Conservation (phyloP, 2,329 filamentous ascomycete genomes). For the Aureobasidium sp. region DNA sequence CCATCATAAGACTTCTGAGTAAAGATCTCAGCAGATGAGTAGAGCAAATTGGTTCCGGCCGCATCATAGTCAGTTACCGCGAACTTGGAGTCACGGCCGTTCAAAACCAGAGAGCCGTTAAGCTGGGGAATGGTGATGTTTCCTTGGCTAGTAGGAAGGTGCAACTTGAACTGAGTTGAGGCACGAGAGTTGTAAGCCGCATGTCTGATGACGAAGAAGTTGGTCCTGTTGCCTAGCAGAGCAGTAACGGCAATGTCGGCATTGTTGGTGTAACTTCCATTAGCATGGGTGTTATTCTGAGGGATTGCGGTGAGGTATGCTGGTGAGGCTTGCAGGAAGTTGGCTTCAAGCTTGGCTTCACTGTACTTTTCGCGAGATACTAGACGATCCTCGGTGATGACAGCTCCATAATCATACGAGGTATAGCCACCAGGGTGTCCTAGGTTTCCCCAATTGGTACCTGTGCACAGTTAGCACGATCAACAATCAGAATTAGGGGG, state of each 20-base stretch:
- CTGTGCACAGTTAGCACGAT: no score
- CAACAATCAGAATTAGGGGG: no score
- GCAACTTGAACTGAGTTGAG: constrained; percentile 55
- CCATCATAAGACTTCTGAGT: constrained; percentile 51
- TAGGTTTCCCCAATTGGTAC: constrained; percentile 53
- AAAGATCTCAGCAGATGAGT: constrained; percentile 49
- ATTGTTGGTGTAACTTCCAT: constrained; percentile 46
- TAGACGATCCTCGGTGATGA: constrained; percentile 61
- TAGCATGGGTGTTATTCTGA: constrained; percentile 36
- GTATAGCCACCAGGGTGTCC: constrained; percentile 49
- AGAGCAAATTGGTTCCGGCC: constrained; percentile 43
- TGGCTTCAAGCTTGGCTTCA: constrained; percentile 66
- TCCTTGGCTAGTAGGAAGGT: constrained; percentile 50
- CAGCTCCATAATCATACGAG: constrained; percentile 56
- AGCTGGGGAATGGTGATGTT: constrained; percentile 51
- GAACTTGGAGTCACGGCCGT: constrained; percentile 56
- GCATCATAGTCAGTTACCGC: constrained; percentile 52
- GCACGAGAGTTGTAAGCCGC: constrained; percentile 52
- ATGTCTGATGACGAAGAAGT: constrained; percentile 59
- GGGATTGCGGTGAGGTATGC: constrained; percentile 56
- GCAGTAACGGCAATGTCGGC: constrained; percentile 52
- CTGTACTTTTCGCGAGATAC: constrained; percentile 68
- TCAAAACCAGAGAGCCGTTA: constrained; percentile 47
- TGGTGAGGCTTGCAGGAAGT: constrained; percentile 66
- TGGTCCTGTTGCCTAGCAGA: constrained; percentile 44